phyloP scores from a whole-genome alignment of 352 stramenopile species.

The Pythium vanterpoolii region DNA sequence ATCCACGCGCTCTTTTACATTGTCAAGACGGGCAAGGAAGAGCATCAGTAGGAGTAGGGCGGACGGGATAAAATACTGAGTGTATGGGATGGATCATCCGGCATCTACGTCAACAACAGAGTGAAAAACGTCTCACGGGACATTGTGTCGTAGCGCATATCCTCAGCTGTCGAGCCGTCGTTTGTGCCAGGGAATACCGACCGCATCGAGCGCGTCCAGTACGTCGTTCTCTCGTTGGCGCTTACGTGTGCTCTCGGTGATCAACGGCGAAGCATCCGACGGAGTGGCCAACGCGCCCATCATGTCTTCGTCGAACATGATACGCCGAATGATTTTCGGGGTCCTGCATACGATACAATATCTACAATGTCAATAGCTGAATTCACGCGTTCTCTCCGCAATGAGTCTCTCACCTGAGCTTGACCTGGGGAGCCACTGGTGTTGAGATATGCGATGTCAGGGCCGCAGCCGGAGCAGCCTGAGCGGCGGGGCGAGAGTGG shows the following conservation, averaged over 20 bases:
- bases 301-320: constrained; percentile 45
- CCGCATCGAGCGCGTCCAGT: constrained; percentile 14
- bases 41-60: constrained; percentile 44
- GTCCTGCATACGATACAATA: constrained; percentile 20
- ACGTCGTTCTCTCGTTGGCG: constrained; percentile 34
- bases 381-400: background rate
- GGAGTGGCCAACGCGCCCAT: constrained; percentile 31
- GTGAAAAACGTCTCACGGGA: too few species aligned
- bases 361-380: background rate
- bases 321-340: constrained; percentile 33
- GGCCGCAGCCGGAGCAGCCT: background rate
- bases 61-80: constrained; percentile 4
- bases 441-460: constrained; percentile 3
- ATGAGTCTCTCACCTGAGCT: constrained; percentile 3
- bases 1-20: constrained; percentile 86
- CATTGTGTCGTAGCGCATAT: too few species aligned
- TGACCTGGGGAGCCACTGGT: constrained; percentile 6
- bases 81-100: too few species aligned
- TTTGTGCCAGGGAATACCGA: constrained; percentile 22
- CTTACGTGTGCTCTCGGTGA: constrained; percentile 25
- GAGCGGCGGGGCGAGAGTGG: background rate
- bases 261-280: constrained; percentile 10
- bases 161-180: constrained; percentile 4
- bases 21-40: constrained; percentile 81
- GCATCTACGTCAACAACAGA: too few species aligned